phyloP scores from a whole-genome alignment of 495 filamentous ascomycete species.

The Lasiosphaeriaceae sp. region DNA sequence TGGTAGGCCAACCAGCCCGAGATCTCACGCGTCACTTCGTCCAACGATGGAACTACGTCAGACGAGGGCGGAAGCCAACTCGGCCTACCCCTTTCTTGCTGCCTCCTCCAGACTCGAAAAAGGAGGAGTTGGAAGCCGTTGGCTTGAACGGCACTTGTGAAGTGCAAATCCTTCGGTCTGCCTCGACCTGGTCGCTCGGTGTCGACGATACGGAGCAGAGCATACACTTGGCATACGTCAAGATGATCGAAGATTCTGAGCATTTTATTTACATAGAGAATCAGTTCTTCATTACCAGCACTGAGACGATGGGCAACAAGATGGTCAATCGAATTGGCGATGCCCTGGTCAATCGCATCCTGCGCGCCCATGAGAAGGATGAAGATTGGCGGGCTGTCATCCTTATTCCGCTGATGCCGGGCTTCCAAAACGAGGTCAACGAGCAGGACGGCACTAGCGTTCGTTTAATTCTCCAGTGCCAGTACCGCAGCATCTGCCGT shows the following conservation, averaged over 20 bases:
- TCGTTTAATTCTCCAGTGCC: constrained; percentile 94
- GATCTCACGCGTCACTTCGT: constrained; percentile 96
- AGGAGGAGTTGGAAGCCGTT: constrained; percentile 77
- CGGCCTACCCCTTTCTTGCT: constrained; percentile 90
- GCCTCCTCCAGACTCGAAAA: constrained; percentile 86
- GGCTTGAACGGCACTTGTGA: constrained; percentile 93
- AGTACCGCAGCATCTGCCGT: constrained; percentile 94
- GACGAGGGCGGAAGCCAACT: constrained; percentile 89
- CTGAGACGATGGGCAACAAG: constrained; percentile 77
- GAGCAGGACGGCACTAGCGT: constrained; percentile 90
- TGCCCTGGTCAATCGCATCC: constrained; percentile 87
- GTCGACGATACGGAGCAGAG: constrained; percentile 84
- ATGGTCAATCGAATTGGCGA: constrained; percentile 95
- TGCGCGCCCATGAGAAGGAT: constrained; percentile 74
- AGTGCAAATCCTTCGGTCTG: constrained; percentile 90
- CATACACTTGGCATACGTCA: constrained; percentile 93
- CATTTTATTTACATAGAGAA: constrained; percentile 99
- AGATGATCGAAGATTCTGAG: constrained; percentile 89
- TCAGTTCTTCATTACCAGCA: constrained; percentile 97
- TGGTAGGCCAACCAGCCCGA: constrained; percentile 91
- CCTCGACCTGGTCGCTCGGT: constrained; percentile 86
- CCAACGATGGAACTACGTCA: constrained; percentile 98
- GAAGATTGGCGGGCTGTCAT: constrained; percentile 95
- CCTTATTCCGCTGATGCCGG: constrained; percentile 92
- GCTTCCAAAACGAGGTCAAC: constrained; percentile 96